Conservation (phyloP, 495 filamentous ascomycete genomes). For the Aspergillus affinis region DNA sequence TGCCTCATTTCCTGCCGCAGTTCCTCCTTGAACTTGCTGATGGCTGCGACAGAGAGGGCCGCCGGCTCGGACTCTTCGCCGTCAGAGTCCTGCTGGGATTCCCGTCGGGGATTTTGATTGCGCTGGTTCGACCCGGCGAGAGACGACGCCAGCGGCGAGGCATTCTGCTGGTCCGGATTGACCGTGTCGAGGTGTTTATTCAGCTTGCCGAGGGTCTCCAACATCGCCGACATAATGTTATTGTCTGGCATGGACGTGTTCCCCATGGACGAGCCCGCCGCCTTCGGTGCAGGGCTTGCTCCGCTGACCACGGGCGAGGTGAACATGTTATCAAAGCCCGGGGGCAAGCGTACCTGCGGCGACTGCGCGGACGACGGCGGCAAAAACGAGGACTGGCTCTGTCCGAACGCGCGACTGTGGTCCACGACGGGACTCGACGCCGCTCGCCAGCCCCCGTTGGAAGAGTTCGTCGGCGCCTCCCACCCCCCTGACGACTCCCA, state of each 20-base stretch:
- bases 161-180: slow-evolving; percentile 14
- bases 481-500: slow-evolving; percentile 17
- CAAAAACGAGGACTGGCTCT: slow-evolving; percentile 1
- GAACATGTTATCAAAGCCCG: slow-evolving; percentile 43
- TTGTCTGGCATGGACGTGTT: slow-evolving; percentile 6
- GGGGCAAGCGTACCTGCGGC: slow-evolving; percentile 30
- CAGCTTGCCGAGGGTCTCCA: slow-evolving; percentile 39
- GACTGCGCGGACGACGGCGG: slow-evolving; percentile 9
- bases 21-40: not conserved
- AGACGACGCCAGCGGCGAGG: slow-evolving; percentile 26
- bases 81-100: not conserved
- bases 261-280: slow-evolving; percentile 6
- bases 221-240: slow-evolving; percentile 33
- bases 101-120: not conserved
- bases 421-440: slow-evolving; percentile 10
- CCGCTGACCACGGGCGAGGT: not conserved
- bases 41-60: not conserved
- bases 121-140: slow-evolving; percentile 6
- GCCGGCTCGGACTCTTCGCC: not conserved
- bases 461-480: slow-evolving; percentile 10
- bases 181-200: slow-evolving; percentile 40
- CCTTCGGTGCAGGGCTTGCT: not conserved
- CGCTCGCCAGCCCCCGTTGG: slow-evolving; percentile 11
- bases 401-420: not conserved
- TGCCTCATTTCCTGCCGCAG: slow-evolving; percentile 26